These are phyloP conservation scores for Tanacetum coccineum DNA, from an alignment of 129 eudicot genomes.

Conservation along the genomic window DNA sequence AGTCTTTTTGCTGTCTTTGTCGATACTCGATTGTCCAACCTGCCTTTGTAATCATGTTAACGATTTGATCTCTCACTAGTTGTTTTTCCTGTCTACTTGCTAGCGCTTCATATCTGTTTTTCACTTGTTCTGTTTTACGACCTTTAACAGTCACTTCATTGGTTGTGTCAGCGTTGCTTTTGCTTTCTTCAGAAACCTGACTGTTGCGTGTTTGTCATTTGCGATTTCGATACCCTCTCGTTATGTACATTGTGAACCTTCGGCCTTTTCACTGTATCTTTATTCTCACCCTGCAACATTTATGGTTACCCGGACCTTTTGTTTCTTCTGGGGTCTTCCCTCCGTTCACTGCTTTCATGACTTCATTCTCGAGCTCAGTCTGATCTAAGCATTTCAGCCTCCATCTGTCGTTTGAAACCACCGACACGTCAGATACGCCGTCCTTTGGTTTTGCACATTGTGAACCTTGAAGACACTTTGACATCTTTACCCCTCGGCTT, in stretches of 20 bases:
- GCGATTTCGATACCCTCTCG: too few species aligned
- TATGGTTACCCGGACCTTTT: too few species aligned
- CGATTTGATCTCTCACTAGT: slow-evolving; percentile 57
- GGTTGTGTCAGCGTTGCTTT: slow-evolving; percentile 9
- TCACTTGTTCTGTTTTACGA: slow-evolving; percentile 5
- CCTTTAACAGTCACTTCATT: slow-evolving; percentile 14
- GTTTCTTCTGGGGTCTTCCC: slow-evolving; percentile 24
- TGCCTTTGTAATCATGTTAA: slow-evolving; percentile 46
- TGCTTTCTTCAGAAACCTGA: slow-evolving; percentile 18
- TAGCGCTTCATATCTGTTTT: background rate
- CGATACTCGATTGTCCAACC: slow-evolving; percentile 77
- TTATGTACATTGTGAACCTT: slow-evolving; percentile 23
- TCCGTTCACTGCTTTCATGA: background rate
- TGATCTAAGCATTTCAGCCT: slow-evolving; percentile 32
- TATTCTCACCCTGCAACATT: slow-evolving; percentile 17
- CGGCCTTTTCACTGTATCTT: slow-evolving; percentile 15
- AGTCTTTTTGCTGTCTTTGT: slow-evolving; percentile 49
- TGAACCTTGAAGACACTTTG: too few species aligned
- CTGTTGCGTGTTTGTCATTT: slow-evolving; percentile 18
- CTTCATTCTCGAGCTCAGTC: slow-evolving; percentile 24
- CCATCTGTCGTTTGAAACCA: slow-evolving; percentile 32
- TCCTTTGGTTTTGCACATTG: too few species aligned
- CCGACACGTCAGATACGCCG: too few species aligned
- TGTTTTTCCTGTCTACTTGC: slow-evolving; percentile 44
- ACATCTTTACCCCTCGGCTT: too few species aligned